Base-by-base conservation (phyloP, 495 filamentous ascomycete genomes). In the Xylaria bambusicola region DNA sequence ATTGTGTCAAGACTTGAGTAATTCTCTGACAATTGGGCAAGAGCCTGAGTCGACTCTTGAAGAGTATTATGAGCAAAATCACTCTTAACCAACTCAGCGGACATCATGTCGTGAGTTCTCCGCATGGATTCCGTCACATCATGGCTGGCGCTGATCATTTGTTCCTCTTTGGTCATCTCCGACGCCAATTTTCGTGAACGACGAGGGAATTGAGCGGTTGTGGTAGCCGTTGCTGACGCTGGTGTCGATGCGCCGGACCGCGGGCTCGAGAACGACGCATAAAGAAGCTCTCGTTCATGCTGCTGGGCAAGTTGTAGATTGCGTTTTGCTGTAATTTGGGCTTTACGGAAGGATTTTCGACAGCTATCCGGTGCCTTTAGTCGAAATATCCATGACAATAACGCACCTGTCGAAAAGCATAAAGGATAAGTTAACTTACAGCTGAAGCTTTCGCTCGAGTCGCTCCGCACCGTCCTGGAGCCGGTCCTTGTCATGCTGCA, bases 21-120 rank as follows among this genome's bases (percentile, higher is more conserved):
- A 1, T 82, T 86, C 61, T 92, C 86, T 2, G 86, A 85, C 3
- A 99, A 81, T 36, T 90, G 86, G 6, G 81, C 82, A 7, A 99
- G 83, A 0, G 93, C 92, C 2, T 85, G 89, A 1, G 88, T 92
- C 0, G 87, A 91, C 77, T 82, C 88, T 73, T 75, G 88, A 75
- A 98, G 81, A 1, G 92, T 95, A 56, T 95, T 87, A 38, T 91
- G 84, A 6, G 94, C 92, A 68, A 97, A 98, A 61, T 86, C 88
- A 33, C 90, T 93, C 31, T 88, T 84, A 48, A 86, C 84, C 5
- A 99, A 81, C 76, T 96, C 92, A 0, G 84, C 75, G 40, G 89
- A 83, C 81, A 98, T 90, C 56, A 95, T 77, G 23, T 87, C 81
- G 69, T 98, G 93, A 10, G 92, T 95, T 62, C 93, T 80, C 48